Evolutionary conservation across 2,329 filamentous ascomycete genomes (phyloP), one percentile per base, ranked within the genome.

Genomic region (Penicillium sp.): DNA sequence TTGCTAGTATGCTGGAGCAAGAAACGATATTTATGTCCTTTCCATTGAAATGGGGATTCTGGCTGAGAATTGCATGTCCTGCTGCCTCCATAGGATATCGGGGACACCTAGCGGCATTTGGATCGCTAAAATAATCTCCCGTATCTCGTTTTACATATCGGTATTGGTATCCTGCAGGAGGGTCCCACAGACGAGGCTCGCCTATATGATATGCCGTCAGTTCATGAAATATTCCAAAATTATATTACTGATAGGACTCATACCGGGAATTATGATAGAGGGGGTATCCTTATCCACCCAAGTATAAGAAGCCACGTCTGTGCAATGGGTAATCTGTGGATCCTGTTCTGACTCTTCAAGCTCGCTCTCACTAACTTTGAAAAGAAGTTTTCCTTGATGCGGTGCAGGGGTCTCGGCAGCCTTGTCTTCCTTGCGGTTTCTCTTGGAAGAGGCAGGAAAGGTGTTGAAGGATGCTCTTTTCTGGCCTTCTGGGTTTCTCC

Each of bases 1-100:
- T 86, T 0, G 83, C 81, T 0, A 89, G 58, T 0, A 83, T 87
- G 61, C 79, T 86, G 0, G 77, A 77, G 58, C 86, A 89, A 0
- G 76, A 82, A 30, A 85, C 76, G 1, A 89, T 62, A 62, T 88
- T 81, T 30, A 85, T 62, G 0, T 63, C 59, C 0, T 61, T 53
- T 3, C 69, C 61, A 1, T 66, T 33, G 50, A 77, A 74, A 1
- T 68, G 60, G 0, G 74, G 69, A 3, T 78, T 62, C 8, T 69
- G 62, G 1, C 64, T 64, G 1, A 83, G 53, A 1, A 80, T 58
- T 1, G 78, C 71, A 50, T 71, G 65, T 1, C 80, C 68, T 4
- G 74, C 72, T n/a, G 79, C 77, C 55, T 79, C 75, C 11, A 77
- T 67, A 0, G 78, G 77, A 58, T 77, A 70, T 4, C 42, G 47